Percentiles rank a stretch among this genome's conserved stretches.
Conservation (phyloP, 345 rosid genomes). For the Eucalyptus sideroxylon region DNA sequence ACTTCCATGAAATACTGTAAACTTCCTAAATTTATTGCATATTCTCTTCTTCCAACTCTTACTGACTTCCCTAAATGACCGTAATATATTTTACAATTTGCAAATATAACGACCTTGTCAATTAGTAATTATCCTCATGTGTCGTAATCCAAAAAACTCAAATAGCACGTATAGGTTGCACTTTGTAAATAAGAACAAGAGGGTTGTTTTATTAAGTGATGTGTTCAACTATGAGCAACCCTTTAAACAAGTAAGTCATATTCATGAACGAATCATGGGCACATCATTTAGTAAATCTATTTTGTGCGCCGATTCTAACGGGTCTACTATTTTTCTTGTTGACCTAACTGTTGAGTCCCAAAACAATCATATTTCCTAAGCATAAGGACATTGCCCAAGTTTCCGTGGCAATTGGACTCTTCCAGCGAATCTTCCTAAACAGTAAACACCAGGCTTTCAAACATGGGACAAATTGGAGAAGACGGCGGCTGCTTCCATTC, state of each 20-base stretch:
- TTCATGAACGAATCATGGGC: background rate
- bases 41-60: background rate
- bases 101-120: background rate
- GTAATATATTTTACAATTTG: background rate
- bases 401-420: background rate
- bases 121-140: background rate
- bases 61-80: background rate
- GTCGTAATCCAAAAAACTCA: background rate
- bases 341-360: background rate
- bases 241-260: background rate
- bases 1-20: background rate
- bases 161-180: background rate
- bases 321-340: background rate
- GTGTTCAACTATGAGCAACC: background rate
- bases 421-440: background rate
- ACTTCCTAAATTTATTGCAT: background rate
- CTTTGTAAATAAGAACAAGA: background rate
- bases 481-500: background rate
- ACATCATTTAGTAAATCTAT: background rate
- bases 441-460: background rate
- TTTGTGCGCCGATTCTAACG: background rate
- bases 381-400: background rate
- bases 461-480: background rate
- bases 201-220: background rate
- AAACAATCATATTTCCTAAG: background rate